phyloP scores from a whole-genome alignment of 306 rosid species.

The Arachis stenosperma region DNA sequence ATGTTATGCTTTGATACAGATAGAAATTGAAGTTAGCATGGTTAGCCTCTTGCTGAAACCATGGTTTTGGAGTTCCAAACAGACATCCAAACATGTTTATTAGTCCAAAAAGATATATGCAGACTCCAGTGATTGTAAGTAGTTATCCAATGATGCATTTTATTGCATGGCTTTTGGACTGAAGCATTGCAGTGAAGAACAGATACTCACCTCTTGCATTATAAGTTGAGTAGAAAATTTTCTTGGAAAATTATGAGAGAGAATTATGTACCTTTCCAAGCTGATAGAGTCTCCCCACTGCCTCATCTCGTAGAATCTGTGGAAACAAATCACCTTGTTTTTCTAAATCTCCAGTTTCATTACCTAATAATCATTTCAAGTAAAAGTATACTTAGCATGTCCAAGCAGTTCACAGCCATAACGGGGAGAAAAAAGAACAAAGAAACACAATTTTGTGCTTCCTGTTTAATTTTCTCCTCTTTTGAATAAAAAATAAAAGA shows the following conservation, averaged over 20 bases:
- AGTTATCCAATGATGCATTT: constrained; percentile 24
- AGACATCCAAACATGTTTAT: neutral
- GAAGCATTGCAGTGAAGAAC: constrained; percentile 31
- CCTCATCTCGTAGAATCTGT: constrained; percentile 82
- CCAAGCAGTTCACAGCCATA: constrained; percentile 20
- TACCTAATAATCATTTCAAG: constrained; percentile 54
- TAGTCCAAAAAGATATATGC: neutral
- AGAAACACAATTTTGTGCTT: neutral
- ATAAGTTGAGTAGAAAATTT: neutral
- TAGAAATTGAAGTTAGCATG: constrained; percentile 18
- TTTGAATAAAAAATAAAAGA: constrained; percentile 2
- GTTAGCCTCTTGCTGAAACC: no score
- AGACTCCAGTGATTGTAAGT: constrained; percentile 5
- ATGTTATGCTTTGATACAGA: constrained; percentile 1
- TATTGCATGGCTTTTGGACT: constrained; percentile 9
- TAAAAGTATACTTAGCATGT: constrained; percentile 38
- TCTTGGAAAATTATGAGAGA: constrained; percentile 19
- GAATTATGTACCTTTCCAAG: constrained; percentile 71
- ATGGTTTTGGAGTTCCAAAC: no score
- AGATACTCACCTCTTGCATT: constrained; percentile 12
- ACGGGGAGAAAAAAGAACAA: constrained; percentile 9
- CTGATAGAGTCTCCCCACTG: constrained; percentile 71
- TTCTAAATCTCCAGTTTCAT: constrained; percentile 57
- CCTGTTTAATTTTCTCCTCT: constrained; percentile 4
- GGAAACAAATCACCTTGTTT: constrained; percentile 62